phyloP scores from a whole-genome alignment of 306 rosid species.

The Lagenaria siceraria region DNA sequence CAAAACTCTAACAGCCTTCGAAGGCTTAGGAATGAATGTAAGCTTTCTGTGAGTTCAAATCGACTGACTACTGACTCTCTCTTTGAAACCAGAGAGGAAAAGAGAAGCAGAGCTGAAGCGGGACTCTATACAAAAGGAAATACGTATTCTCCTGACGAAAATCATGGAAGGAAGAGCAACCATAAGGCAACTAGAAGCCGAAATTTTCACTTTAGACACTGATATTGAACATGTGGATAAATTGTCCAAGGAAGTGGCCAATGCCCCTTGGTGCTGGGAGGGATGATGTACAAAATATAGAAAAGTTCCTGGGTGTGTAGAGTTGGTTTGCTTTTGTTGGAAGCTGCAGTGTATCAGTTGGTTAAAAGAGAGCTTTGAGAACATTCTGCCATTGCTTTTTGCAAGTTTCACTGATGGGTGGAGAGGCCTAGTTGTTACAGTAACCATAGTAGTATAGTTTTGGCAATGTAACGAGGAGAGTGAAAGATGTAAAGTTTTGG shows the following conservation, averaged over 20 bases:
- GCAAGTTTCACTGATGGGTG: neutral
- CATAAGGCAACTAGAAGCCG: constrained; percentile 15
- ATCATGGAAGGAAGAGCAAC: constrained; percentile 8
- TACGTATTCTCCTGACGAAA: constrained; percentile 12
- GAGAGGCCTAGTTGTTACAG: neutral
- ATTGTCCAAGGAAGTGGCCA: constrained; percentile 26
- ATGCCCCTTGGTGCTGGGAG: constrained; percentile 36
- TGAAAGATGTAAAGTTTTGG: neutral
- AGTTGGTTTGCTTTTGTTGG: neutral
- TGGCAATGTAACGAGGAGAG: neutral
- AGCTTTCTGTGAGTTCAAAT: constrained; percentile 32
- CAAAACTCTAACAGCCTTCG: constrained; percentile 31
- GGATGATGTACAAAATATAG: neutral
- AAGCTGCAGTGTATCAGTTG: neutral
- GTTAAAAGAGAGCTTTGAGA: neutral
- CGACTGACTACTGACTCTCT: constrained; percentile 16
- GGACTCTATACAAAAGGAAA: constrained; percentile 14
- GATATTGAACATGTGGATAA: constrained; percentile 13
- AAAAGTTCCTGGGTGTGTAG: neutral
- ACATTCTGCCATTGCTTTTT: neutral
- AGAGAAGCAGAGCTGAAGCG: constrained; percentile 15
- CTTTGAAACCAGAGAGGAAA: constrained; percentile 12
- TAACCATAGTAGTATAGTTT: neutral
- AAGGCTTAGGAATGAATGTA: constrained; percentile 40
- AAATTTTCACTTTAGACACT: constrained; percentile 7